Evolutionary conservation across 2,329 filamentous ascomycete species (phyloP), one percentile per base, ranked within the genome.

Genomic region (Sarocladium oryzae): DNA sequence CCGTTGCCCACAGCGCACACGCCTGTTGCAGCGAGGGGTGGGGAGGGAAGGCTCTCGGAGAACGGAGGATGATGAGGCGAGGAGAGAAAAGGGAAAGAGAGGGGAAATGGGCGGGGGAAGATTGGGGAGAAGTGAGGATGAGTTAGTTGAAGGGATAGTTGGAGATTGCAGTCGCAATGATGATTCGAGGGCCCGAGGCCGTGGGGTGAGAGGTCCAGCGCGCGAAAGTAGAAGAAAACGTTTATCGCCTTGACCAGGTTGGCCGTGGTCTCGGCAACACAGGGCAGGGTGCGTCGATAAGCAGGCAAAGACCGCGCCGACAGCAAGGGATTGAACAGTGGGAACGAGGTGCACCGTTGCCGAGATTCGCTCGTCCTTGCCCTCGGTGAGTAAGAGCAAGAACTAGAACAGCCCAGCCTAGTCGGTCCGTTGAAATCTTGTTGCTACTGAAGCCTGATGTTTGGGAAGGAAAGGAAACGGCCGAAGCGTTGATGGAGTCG

Each of bases 21-120:
- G 28, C 24, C 24, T 3, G 37, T 16, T 32, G 37, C n/a, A 50
- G 35, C 20, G 49, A 50, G 33, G 18, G 23, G 33, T 23, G 49
- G 37, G 23, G 45, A 26, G 16, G 33, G 30, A n/a, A 50, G 20
- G 18, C 15, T 50, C 21, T 50, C 35, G 49, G 35, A 50, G 8
- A 21, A 32, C 37, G 49, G 33, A 41, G 26, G 43, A 43, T 43
- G 40, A 26, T 28, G 10, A 33, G 43, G 43, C 43, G 43, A 48
- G 33, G 28, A 48, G 43, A 48, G 43, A 48, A 48, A 48, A 48
- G 43, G 43, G 43, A 48, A 48, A 48, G 43, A 48, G 43, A 48
- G 43, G 43, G 43, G 43, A 33, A 48, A 48, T 20, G 24, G 43
- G 28, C n/a, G 28, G 43, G 43, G 24, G 10, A 48, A 33, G 43